phyloP scores from a whole-genome alignment of 2,329 filamentous ascomycete genomes.

The Sclerotinia spermophila region DNA sequence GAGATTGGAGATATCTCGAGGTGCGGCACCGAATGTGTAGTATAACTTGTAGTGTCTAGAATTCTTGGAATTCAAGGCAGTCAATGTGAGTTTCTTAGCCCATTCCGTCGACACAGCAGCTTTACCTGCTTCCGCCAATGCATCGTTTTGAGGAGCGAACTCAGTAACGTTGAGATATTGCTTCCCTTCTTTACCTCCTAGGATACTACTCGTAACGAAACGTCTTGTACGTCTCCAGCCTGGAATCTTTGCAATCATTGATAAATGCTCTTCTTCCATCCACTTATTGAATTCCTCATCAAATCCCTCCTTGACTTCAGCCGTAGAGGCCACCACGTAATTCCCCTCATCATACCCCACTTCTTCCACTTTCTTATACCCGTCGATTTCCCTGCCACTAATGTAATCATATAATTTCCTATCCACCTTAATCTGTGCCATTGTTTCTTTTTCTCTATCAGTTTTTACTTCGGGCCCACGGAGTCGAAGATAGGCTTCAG shows the following conservation, averaged over 20 bases:
- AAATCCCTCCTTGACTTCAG: conserved; percentile 50
- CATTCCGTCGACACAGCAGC: conserved; percentile 61
- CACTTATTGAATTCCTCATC: conserved; percentile 60
- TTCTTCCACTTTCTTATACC: conserved; percentile 58
- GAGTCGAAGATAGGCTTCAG: conserved; percentile 65
- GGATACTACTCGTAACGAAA: conserved; percentile 62
- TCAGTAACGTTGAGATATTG: conserved; percentile 70
- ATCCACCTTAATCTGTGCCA: conserved; percentile 64
- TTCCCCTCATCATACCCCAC: conserved; percentile 56
- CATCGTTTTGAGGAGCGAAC: conserved; percentile 62
- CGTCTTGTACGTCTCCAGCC: conserved; percentile 75
- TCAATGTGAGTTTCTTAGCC: conserved; percentile 54
- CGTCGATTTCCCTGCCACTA: conserved; percentile 50
- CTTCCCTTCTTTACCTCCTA: conserved; percentile 50
- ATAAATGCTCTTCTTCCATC: conserved; percentile 72
- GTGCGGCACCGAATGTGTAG: conserved; percentile 74
- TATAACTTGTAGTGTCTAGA: conserved; percentile 67
- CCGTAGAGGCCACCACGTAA: conserved; percentile 58
- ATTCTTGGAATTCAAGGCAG: conserved; percentile 54
- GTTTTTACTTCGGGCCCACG: conserved; percentile 55
- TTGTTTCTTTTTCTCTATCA: conserved; percentile 56
- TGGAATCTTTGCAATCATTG: conserved; percentile 67
- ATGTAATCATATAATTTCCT: conserved; percentile 69
- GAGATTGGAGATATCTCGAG: conserved; percentile 55
- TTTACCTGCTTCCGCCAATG: conserved; percentile 61